Evolutionary conservation across 495 filamentous ascomycete genomes (phyloP).

Genomic region (Hypoxylon lienhwacheense): DNA sequence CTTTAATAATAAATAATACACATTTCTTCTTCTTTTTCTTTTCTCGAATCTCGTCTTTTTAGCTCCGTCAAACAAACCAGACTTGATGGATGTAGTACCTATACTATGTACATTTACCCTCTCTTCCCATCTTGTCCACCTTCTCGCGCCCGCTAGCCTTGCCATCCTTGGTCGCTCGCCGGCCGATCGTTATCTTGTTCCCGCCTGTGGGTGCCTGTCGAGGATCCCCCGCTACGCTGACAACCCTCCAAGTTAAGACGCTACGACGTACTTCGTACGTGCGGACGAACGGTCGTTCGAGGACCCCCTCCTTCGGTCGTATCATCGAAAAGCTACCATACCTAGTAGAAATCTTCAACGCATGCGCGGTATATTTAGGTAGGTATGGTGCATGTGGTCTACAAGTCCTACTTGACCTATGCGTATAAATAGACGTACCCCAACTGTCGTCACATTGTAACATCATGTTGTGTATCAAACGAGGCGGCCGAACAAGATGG

Average conservation of each 20-base stretch:
- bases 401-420: too few relatives aligned
- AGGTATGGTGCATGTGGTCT: too few relatives aligned
- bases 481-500: not conserved
- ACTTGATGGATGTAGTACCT: too few relatives aligned
- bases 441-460: constrained; percentile 28
- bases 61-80: constrained; percentile 17
- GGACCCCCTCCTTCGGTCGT: constrained; percentile 5
- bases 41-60: constrained; percentile 21
- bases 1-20: too few relatives aligned
- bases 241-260: constrained; percentile 13
- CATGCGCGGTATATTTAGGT: too few relatives aligned
- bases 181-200: constrained; percentile 30
- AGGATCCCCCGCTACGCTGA: constrained; percentile 11
- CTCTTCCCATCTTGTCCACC: constrained; percentile 13
- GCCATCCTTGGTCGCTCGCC: constrained; percentile 2
- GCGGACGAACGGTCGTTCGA: constrained; percentile 1
- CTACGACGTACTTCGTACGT: too few relatives aligned
- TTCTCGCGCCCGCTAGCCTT: constrained; percentile 1
- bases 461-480: constrained; percentile 14
- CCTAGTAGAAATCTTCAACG: constrained; percentile 5
- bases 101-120: too few relatives aligned
- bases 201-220: constrained; percentile 17
- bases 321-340: constrained; percentile 7
- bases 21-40: constrained; percentile 7
- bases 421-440: constrained; percentile 3